phyloP scores from a whole-genome alignment of 768 basidiomycete genomes.

The Russula olivacea region DNA sequence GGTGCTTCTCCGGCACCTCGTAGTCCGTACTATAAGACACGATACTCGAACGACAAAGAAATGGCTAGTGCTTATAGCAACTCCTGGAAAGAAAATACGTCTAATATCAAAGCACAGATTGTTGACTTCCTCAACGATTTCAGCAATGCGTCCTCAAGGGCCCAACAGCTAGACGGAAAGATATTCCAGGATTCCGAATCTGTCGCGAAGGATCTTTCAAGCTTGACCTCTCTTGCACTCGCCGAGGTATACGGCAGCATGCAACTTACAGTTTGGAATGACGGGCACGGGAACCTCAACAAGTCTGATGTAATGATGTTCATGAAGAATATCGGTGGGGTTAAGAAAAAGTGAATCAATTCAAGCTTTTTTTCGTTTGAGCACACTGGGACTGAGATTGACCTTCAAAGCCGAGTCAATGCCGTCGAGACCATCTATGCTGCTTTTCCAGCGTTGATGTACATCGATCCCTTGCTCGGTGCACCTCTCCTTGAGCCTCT shows the following conservation, averaged over 20 bases:
- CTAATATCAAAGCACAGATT: constrained; percentile 31
- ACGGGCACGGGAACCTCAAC: constrained; percentile 43
- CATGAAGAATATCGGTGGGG: constrained; percentile 34
- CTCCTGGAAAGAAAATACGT: not conserved
- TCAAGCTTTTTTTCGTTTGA: not conserved
- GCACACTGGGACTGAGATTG: not conserved
- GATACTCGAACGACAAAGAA: constrained; percentile 32
- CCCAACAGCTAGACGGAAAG: constrained; percentile 43
- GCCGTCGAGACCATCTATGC: constrained; percentile 54
- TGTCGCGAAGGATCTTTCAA: constrained; percentile 47
- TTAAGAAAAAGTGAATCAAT: constrained; percentile 34
- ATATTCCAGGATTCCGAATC: constrained; percentile 42
- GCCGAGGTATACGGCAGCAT: constrained; percentile 48
- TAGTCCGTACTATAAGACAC: constrained; percentile 39
- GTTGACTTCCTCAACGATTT: constrained; percentile 43
- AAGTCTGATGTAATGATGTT: constrained; percentile 49
- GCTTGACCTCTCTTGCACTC: constrained; percentile 46
- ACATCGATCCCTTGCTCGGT: constrained; percentile 48
- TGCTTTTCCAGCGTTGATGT: constrained; percentile 48
- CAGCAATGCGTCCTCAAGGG: constrained; percentile 39
- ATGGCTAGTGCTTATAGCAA: constrained; percentile 6
- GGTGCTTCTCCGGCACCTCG: constrained; percentile 38
- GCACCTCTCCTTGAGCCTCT: constrained; percentile 26
- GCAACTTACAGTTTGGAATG: constrained; percentile 51
- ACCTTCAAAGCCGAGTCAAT: constrained; percentile 31